Percentiles rank a stretch among this genome's conserved stretches.
Conservation (phyloP, 108 stramenopile genomes). For the Cyclotella kingstonii region DNA sequence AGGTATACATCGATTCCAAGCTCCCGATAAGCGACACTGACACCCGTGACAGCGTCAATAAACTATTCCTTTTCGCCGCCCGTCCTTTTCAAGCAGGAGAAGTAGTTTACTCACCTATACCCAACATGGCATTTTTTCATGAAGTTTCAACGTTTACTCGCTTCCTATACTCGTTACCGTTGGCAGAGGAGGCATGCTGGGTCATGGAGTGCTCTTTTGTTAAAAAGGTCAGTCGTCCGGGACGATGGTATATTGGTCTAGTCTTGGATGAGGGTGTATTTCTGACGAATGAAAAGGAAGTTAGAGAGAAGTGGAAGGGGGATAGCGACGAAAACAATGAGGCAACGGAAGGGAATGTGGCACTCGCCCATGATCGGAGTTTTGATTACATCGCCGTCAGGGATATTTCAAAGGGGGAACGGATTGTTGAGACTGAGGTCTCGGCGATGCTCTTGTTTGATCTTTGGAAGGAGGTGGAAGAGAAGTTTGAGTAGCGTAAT, state of each 20-base stretch:
- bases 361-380: neutral
- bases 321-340: neutral
- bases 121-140: neutral
- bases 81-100: neutral
- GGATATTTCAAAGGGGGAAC: conserved; percentile 58
- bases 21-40: neutral
- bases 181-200: neutral
- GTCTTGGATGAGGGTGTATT: conserved; percentile 1
- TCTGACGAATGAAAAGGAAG: neutral
- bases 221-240: neutral
- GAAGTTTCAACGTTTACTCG: neutral
- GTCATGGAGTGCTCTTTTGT: conserved; percentile 3
- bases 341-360: neutral
- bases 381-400: conserved; percentile 63
- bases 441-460: too few species aligned
- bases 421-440: too few species aligned
- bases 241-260: neutral
- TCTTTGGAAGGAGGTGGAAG: too few species aligned
- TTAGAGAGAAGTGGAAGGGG: neutral
- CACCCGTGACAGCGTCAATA: neutral
- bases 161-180: neutral
- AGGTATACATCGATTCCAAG: too few species aligned
- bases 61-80: neutral
- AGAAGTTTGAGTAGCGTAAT: too few species aligned
- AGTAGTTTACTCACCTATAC: neutral